Base-by-base conservation (phyloP, 345 rosid genomes). In the Aquilaria sinensis region DNA sequence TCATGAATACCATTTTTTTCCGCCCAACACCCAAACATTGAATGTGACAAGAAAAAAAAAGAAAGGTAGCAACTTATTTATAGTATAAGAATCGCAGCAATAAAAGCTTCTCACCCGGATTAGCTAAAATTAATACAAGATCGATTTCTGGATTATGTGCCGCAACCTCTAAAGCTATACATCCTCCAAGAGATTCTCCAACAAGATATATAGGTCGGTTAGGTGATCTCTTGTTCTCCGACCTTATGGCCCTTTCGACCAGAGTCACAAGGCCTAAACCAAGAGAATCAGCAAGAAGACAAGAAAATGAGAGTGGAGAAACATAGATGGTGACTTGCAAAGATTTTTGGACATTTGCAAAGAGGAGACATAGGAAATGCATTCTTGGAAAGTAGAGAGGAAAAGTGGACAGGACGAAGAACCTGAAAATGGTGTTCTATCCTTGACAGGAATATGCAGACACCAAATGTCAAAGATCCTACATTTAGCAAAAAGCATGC, bases 161-260 rank as follows among this genome's bases (percentile, higher is more conserved):
- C 1, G 93, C 93, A 59, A 83, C 83, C 46, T 86, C 80, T 29
- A 90, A 79, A 51, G 86, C 96, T 31, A 88, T 74, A 76, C 96
- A 88, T 52, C 80, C 93, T 74, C 96, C 91, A 60, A 91, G 73
- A 59, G 93, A 86, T 66, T 91, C 96, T 51, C 96, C 97, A 57
- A 84, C 82, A 58, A 91, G 77, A 77, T 86, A 88, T 47, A 91
- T 84, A 47, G 97, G 97, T 66, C 82, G 70, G 12, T 67, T 71
- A 12, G 86, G 89, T 12, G 72, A 75, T 23, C 48, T 47, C 23
- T 52, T 11, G 61, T 43, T 67, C 68, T 83, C 83, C 48, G 81
- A 67, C 71, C 59, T 75, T 41, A 83, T 80, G 33, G 79, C 77
- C 52, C 50, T 62, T 73, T 86, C 89, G 56, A 84, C 77, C 74